Conservation (phyloP, 495 filamentous ascomycete genomes). For the Delitschia confertaspora region DNA sequence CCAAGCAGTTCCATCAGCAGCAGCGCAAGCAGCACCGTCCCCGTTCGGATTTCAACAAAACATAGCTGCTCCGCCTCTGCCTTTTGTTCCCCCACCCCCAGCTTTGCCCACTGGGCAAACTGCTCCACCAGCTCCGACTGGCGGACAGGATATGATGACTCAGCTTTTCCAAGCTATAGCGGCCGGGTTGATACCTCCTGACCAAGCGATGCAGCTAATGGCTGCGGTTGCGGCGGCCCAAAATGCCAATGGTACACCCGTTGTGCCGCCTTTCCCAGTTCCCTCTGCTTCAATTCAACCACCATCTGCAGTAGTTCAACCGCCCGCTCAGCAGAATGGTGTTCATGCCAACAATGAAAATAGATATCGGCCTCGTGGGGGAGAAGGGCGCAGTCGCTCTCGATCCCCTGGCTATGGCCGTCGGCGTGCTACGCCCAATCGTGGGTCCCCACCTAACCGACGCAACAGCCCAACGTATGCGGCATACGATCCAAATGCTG, state of each 20-base stretch:
- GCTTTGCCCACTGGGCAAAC: conserved; percentile 3
- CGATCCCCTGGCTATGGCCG: conserved; percentile 32
- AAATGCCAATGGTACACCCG: neutral
- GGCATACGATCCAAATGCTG: conserved; percentile 33
- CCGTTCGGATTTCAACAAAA: conserved; percentile 12
- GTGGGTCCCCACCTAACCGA: conserved; percentile 30
- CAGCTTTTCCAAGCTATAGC: conserved; percentile 15
- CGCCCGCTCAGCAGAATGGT: conserved; percentile 11
- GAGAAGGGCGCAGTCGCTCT: too few relatives aligned
- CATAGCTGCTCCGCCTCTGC: conserved; percentile 13
- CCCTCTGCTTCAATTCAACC: conserved; percentile 7
- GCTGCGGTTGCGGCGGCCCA: conserved; percentile 5
- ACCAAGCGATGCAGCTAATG: conserved; percentile 21
- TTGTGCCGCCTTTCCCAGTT: conserved; percentile 1
- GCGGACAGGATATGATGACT: conserved; percentile 2
- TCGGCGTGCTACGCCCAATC: conserved; percentile 21
- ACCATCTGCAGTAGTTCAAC: neutral
- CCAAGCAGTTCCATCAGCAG: conserved; percentile 7
- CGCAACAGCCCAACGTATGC: conserved; percentile 63
- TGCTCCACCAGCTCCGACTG: conserved; percentile 1
- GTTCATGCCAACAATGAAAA: conserved; percentile 5
- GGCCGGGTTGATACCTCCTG: conserved; percentile 14
- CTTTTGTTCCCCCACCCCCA: conserved; percentile 10
- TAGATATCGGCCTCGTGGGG: conserved; percentile 30
- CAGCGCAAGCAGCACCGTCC: neutral